Base-by-base conservation (phyloP, 1,139 yeast species). In the Saccharomyces pastorianus region DNA sequence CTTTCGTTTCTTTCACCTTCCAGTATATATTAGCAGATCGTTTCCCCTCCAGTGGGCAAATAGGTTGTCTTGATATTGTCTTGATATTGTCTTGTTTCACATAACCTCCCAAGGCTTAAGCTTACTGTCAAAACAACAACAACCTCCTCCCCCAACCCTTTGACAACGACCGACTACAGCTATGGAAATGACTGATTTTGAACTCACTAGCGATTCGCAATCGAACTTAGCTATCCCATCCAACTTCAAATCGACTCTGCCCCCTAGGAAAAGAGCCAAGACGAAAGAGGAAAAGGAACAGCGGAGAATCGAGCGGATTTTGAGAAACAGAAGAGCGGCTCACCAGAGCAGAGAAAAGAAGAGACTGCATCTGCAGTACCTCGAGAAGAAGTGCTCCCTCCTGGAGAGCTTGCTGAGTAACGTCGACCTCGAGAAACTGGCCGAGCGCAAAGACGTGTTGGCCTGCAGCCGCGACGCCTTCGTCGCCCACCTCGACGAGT, bases 221-320 rank as follows among this genome's bases (percentile, higher is more conserved):
- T 46, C 48, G 31, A 46, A 25, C 31, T 42, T 56, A 38, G 67
- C 62, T 34, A 68, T 72, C 20, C 74, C 75, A 32, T 50, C 64
- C 7, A 64, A 69, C 58, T 72, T 72, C 61, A 72, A 71, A 56
- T 61, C 74, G 4, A 66, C 88, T 31, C 77, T 91, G 59, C 97
- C 98, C 32, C 98, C 98, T 53, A 81, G 99, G 60, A 93, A 93
- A 74, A 81, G 98, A 64, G 99, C 99, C 9, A 89, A 88, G 76
- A 93, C 99, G 47, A 83, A 88, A 64, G 97, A 91, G 72, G 99
- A 93, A 74, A 93, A 91, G 75, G 98, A 93, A 72, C 97, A 91
- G 73, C 85, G 99, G 59, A 81, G 96, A 53, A 83, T 91, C 53
- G 98, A 93, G 73, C 78, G 99, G 56, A 90, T 93, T 54, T 77